phyloP scores from a whole-genome alignment of 2,329 filamentous ascomycete species.

The Ilyonectria destructans region DNA sequence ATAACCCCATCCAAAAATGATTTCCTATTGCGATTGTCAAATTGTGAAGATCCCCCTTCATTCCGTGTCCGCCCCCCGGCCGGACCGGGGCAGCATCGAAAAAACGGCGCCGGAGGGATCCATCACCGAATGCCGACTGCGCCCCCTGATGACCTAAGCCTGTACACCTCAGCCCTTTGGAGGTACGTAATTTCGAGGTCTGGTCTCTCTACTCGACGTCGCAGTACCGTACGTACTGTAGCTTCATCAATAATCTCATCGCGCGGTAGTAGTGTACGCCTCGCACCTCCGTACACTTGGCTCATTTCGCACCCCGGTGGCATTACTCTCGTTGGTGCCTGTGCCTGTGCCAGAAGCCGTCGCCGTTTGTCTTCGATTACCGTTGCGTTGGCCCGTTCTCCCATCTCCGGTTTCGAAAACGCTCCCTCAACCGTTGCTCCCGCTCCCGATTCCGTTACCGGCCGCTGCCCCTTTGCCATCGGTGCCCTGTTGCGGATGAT shows the following conservation, averaged over 20 bases:
- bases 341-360: not conserved
- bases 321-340: conserved; percentile 1
- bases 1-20: not conserved
- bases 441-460: not conserved
- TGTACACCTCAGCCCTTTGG: conserved; percentile 3
- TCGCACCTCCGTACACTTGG: conserved; percentile 12
- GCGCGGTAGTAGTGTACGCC: not conserved
- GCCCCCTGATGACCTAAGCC: conserved; percentile 49
- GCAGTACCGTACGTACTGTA: not conserved
- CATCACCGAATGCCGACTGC: conserved; percentile 24
- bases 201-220: conserved; percentile 11
- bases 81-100: conserved; percentile 11
- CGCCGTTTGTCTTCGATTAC: conserved; percentile 5
- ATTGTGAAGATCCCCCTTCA: not conserved
- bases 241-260: conserved; percentile 10
- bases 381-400: not conserved
- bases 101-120: conserved; percentile 13
- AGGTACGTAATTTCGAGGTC: conserved; percentile 22
- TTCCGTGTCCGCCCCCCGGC: conserved; percentile 7
- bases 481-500: not conserved
- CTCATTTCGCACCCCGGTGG: conserved; percentile 23
- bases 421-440: not conserved
- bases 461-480: not conserved
- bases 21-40: not conserved
- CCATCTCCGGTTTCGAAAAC: not conserved